Conservation (phyloP, 2,329 filamentous ascomycete species). For the Neoscytalidium dimidiatum region DNA sequence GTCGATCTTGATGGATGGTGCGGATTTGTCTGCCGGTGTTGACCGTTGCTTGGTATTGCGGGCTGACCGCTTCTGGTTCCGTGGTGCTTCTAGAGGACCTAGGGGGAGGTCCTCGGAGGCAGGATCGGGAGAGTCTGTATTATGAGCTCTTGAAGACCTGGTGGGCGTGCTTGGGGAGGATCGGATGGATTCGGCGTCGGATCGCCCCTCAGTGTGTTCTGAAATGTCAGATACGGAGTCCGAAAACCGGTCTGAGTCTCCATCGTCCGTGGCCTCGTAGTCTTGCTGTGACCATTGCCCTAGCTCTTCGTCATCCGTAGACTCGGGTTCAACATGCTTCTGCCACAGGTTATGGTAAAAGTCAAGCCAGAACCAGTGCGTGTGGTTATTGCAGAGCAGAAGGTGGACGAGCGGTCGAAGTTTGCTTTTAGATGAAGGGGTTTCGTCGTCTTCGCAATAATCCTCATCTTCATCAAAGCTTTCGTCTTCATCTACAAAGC, state of each 20-base stretch:
- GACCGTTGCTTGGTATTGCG: background rate
- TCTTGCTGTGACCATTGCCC: background rate
- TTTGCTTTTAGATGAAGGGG: background rate
- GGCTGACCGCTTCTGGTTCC: background rate
- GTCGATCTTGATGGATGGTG: background rate
- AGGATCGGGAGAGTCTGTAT: background rate
- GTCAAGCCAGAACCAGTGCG: background rate
- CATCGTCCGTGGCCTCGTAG: background rate
- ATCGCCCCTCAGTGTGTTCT: background rate
- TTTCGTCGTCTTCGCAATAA: background rate
- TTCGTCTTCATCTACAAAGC: background rate
- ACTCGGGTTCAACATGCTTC: background rate
- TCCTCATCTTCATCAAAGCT: background rate
- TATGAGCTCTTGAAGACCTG: background rate
- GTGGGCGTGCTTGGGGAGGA: background rate
- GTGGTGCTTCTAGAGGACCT: background rate
- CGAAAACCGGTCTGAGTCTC: background rate
- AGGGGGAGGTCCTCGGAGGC: background rate
- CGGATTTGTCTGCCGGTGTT: background rate
- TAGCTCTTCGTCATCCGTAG: background rate
- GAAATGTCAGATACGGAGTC: background rate
- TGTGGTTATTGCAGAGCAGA: background rate
- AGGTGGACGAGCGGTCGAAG: background rate
- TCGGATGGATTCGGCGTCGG: background rate
- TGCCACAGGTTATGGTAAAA: background rate